Base-by-base conservation (phyloP, 2,329 filamentous ascomycete species). In the Epichloe festucae region DNA sequence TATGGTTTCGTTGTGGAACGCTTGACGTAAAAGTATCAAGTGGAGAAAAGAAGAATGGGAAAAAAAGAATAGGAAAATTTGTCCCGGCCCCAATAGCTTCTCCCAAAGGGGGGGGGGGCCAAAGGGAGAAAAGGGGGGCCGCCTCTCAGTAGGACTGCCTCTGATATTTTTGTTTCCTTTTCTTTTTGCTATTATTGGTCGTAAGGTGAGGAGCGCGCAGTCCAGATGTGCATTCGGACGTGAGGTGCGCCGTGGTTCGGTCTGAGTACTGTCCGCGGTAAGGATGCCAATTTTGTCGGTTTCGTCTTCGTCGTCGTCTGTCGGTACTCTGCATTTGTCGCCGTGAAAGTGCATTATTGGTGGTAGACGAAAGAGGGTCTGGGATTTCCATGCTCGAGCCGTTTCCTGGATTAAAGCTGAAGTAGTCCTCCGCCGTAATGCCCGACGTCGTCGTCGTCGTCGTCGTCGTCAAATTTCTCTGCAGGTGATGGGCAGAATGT, bases 1-100 rank as follows among this genome's bases (percentile, higher is more conserved):
- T 62, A 63, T 64, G 62, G 57, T 61, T 62, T 66, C 62, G 58
- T 65, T 55, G 64, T 62, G 60, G 54, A 68, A 48, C 63, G 61
- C 61, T 60, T 62, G 63, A 65, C 60, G 60, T 61, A 51, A 59
- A 57, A 58, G 52, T 46, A 51, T 46, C 43, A 35, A 47, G 47
- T 47, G 38, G 41, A 21, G 35, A 53, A 47, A 54, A 46, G 14
- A 46, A n/a, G 4, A 31, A 21, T 15, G 12, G 14, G 21, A 15
- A 40, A 27, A 23, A 48, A 40, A 35, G 23, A 36, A 27, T 50
- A 45, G 41, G 35, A 45, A 50, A 50, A 45, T 44, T 44, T 49
- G 27, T 43, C 27, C 47, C 39, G 21, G 42, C 40, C 27, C 48
- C 36, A 12, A 48, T 40, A 27, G 46, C 46, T 17, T 19, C 36